Percentiles rank a stretch among this genome's conserved stretches.
Conservation (phyloP, 148 eudicot genomes). For the Gaultheria prostrata region DNA sequence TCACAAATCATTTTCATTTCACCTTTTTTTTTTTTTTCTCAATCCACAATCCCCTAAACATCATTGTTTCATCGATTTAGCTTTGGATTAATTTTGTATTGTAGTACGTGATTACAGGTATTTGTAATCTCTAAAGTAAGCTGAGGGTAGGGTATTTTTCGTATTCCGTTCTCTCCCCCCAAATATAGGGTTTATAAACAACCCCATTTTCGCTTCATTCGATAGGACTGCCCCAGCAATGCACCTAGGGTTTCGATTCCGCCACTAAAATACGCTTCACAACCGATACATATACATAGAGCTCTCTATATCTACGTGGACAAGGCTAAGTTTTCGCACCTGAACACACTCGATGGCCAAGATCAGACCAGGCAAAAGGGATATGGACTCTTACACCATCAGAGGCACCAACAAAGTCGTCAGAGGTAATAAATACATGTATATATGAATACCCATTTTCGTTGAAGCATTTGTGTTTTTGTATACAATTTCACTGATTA, state of each 20-base stretch:
- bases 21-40: too few relatives aligned
- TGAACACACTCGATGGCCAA: slow-evolving; percentile 30
- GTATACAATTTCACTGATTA: slow-evolving; percentile 9
- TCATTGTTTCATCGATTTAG: neutral
- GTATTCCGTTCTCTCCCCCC: slow-evolving; percentile 13
- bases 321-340: neutral
- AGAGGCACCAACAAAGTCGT: slow-evolving; percentile 46
- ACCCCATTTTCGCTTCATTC: neutral
- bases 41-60: too few relatives aligned
- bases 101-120: too few relatives aligned
- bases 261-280: slow-evolving; percentile 3
- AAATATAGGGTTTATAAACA: slow-evolving; percentile 26
- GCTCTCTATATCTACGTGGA: slow-evolving; percentile 9
- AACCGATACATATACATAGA: neutral
- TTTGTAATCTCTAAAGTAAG: neutral
- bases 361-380: slow-evolving; percentile 41
- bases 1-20: neutral
- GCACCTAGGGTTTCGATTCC: slow-evolving; percentile 25
- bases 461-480: slow-evolving; percentile 19
- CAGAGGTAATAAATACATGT: slow-evolving; percentile 20
- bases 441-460: neutral
- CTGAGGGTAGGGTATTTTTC: slow-evolving; percentile 15
- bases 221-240: slow-evolving; percentile 1
- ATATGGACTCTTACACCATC: slow-evolving; percentile 41
- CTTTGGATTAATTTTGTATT: neutral